Evolutionary conservation across 2,329 filamentous ascomycete genomes (phyloP).

Genomic region (Aspergillus tanneri): DNA sequence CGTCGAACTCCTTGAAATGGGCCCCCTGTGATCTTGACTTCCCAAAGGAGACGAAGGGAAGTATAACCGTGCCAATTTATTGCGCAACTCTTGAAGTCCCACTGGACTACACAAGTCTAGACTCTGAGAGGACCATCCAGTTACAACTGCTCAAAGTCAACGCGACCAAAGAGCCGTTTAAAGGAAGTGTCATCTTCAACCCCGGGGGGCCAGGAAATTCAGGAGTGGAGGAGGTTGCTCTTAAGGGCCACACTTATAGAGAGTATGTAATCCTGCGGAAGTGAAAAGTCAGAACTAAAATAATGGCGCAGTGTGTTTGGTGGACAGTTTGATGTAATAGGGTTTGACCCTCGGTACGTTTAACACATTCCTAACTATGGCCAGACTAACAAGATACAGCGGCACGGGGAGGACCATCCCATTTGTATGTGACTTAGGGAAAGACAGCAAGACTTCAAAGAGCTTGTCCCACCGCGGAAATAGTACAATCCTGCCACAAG

Average conservation of each 20-base stretch:
- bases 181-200: constrained; percentile 5
- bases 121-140: not conserved
- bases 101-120: constrained; percentile 2
- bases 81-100: constrained; percentile 5
- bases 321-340: constrained; percentile 5
- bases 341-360: constrained; percentile 5
- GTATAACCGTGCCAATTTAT: not conserved
- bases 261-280: constrained; percentile 1
- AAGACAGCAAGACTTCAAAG: not conserved
- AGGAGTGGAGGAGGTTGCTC: constrained; percentile 2
- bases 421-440: not conserved
- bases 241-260: not conserved
- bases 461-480: not conserved
- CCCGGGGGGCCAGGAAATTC: constrained; percentile 2
- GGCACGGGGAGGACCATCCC: constrained; percentile 3
- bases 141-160: constrained; percentile 3
- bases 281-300: not conserved
- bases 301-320: not conserved
- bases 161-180: not conserved
- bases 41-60: not conserved
- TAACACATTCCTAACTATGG: not conserved
- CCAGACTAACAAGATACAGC: not conserved
- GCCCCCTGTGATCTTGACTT: constrained; percentile 2
- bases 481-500: not conserved
- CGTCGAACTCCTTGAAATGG: not conserved